Evolutionary conservation across 2,329 filamentous ascomycete species (phyloP).

Genomic region (Rutstroemia sp.): DNA sequence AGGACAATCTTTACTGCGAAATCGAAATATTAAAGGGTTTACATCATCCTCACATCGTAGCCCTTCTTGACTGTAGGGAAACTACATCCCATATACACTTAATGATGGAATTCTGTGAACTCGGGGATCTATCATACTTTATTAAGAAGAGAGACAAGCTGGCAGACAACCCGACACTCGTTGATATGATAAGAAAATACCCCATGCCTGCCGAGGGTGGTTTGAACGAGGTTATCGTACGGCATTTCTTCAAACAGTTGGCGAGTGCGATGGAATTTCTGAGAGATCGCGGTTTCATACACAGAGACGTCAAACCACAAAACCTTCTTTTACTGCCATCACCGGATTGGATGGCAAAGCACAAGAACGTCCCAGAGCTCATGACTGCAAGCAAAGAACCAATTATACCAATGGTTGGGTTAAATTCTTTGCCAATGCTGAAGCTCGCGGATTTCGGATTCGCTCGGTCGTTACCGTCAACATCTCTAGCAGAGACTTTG

Average conservation of each 20-base stretch:
- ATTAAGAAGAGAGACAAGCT: constrained; percentile 90
- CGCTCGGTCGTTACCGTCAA: constrained; percentile 81
- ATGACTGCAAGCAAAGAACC: constrained; percentile 73
- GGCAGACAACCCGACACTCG: constrained; percentile 69
- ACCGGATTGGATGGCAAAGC: constrained; percentile 57
- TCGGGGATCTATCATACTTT: constrained; percentile 89
- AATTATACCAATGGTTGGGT: constrained; percentile 70
- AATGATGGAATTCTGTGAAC: constrained; percentile 97
- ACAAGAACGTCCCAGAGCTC: constrained; percentile 58
- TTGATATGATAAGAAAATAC: constrained; percentile 89
- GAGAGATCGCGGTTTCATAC: constrained; percentile 76
- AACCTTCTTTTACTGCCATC: constrained; percentile 88
- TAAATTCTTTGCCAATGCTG: constrained; percentile 84
- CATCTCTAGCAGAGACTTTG: constrained; percentile 88
- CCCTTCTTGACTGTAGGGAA: constrained; percentile 90
- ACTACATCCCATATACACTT: constrained; percentile 84
- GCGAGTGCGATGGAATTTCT: constrained; percentile 87
- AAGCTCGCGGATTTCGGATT: constrained; percentile 99
- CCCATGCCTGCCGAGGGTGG: constrained; percentile 75
- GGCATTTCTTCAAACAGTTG: constrained; percentile 94
- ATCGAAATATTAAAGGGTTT: constrained; percentile 92
- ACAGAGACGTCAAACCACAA: constrained; percentile 96
- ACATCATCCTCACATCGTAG: constrained; percentile 93
- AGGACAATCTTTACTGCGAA: constrained; percentile 91
- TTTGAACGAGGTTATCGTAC: constrained; percentile 92